Conservation (phyloP, 495 filamentous ascomycete genomes). For the Platismatia glauca region DNA sequence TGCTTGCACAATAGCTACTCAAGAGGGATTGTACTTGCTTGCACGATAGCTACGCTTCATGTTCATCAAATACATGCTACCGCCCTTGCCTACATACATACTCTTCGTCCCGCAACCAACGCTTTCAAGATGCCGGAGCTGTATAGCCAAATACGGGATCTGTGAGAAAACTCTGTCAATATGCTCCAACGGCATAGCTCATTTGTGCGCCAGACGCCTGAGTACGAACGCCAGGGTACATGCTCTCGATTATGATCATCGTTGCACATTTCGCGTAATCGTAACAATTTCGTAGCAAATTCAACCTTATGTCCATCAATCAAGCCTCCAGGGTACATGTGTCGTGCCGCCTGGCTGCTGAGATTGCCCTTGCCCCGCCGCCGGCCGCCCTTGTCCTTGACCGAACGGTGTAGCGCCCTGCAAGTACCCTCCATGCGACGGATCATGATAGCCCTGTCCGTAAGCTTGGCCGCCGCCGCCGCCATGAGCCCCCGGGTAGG, state of each 20-base stretch:
- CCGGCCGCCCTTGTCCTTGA: not conserved
- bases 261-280: not conserved
- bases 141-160: not conserved
- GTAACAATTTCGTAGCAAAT: not conserved
- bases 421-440: constrained; percentile 1
- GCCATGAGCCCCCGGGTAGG: constrained; percentile 9
- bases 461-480: constrained; percentile 16
- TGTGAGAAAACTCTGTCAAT: too few relatives aligned
- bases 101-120: too few relatives aligned
- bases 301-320: not conserved
- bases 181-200: not conserved
- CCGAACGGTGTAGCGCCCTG: not conserved
- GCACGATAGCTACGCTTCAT: too few relatives aligned
- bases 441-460: constrained; percentile 11
- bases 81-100: not conserved
- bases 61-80: not conserved
- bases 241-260: not conserved
- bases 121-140: not conserved
- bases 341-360: not conserved
- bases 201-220: not conserved
- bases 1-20: too few relatives aligned
- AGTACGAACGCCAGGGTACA: not conserved
- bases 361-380: not conserved
- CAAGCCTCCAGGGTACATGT: not conserved
- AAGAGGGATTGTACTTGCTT: too few relatives aligned